A percentile compares a stretch with the other conserved stretches of the same genome.
phyloP scores from a whole-genome alignment of 768 basidiomycete genomes.

The Cytidiella melzeri region DNA sequence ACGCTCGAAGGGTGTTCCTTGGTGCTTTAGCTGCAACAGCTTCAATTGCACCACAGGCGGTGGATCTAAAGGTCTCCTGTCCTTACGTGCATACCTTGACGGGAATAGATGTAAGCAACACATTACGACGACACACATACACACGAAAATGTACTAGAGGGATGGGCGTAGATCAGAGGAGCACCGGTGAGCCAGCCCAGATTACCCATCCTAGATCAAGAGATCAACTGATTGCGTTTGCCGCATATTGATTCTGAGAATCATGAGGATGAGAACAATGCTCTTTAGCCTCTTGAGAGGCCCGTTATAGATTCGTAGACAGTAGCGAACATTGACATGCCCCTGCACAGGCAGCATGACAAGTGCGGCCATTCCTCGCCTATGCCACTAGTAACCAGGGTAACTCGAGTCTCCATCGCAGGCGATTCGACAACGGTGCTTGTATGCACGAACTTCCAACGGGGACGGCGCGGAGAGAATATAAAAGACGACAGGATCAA shows the following conservation, averaged over 20 bases:
- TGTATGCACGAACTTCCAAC: not conserved
- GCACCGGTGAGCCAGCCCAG: no score
- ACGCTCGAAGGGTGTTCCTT: conserved; percentile 33
- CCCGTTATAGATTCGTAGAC: no score
- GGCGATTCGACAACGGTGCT: no score
- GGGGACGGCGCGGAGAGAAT: not conserved
- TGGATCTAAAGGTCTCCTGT: conserved; percentile 60
- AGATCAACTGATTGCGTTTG: not conserved
- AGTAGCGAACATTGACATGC: no score
- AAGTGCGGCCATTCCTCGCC: not conserved
- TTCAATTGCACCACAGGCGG: conserved; percentile 54
- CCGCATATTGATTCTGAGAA: not conserved
- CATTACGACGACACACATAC: no score
- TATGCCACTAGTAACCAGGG: not conserved
- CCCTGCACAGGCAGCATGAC: no score
- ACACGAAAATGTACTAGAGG: no score
- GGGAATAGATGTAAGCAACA: not conserved
- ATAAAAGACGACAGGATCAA: not conserved
- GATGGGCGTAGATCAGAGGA: no score
- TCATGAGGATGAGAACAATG: not conserved
- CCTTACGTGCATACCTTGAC: conserved; percentile 48
- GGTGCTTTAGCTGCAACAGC: conserved; percentile 40
- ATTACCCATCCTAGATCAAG: not conserved
- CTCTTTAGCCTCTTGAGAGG: no score
- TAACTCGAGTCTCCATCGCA: not conserved